A percentile compares a stretch with the other conserved stretches of the same genome.
Conservation (phyloP, 2,329 filamentous ascomycete genomes). For the Aspergillus ustus region DNA sequence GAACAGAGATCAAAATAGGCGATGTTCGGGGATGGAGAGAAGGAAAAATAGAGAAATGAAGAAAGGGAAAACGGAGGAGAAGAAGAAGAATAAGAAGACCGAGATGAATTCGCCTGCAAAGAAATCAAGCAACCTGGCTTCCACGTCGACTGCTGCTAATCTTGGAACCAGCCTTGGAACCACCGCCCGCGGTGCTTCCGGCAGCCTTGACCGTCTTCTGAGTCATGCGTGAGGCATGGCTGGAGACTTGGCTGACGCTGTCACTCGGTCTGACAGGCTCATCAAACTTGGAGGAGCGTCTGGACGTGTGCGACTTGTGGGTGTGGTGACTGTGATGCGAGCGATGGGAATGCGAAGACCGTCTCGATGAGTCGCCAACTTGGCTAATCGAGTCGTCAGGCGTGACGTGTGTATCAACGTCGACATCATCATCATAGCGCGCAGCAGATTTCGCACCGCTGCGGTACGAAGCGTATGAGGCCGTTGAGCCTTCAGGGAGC, state of each 20-base stretch:
- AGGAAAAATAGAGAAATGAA: slow-evolving; percentile 1
- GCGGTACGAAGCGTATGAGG: slow-evolving; percentile 31
- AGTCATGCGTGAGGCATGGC: slow-evolving; percentile 31
- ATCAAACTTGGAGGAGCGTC: slow-evolving; percentile 41
- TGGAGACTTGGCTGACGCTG: slow-evolving; percentile 46
- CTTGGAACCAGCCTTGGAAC: slow-evolving; percentile 31
- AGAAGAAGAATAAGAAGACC: slow-evolving; percentile 7
- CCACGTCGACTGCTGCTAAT: slow-evolving; percentile 35
- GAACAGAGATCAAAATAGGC: background rate
- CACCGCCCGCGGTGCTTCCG: slow-evolving; percentile 25
- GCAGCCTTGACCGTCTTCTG: slow-evolving; percentile 40
- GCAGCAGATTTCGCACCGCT: slow-evolving; percentile 30
- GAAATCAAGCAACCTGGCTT: slow-evolving; percentile 32
- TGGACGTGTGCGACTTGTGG: slow-evolving; percentile 34
- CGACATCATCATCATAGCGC: slow-evolving; percentile 33
- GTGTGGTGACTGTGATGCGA: slow-evolving; percentile 35
- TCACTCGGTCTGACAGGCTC: slow-evolving; percentile 44
- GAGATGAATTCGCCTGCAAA: slow-evolving; percentile 5
- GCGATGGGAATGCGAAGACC: slow-evolving; percentile 33
- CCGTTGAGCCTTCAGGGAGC: slow-evolving; percentile 37
- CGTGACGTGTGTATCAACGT: slow-evolving; percentile 64
- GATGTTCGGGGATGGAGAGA: background rate
- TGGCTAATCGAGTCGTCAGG: slow-evolving; percentile 81
- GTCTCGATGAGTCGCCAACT: slow-evolving; percentile 45
- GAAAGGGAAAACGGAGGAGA: background rate